Base-by-base conservation (phyloP, 495 filamentous ascomycete genomes). In the Penicillium chermesinum region DNA sequence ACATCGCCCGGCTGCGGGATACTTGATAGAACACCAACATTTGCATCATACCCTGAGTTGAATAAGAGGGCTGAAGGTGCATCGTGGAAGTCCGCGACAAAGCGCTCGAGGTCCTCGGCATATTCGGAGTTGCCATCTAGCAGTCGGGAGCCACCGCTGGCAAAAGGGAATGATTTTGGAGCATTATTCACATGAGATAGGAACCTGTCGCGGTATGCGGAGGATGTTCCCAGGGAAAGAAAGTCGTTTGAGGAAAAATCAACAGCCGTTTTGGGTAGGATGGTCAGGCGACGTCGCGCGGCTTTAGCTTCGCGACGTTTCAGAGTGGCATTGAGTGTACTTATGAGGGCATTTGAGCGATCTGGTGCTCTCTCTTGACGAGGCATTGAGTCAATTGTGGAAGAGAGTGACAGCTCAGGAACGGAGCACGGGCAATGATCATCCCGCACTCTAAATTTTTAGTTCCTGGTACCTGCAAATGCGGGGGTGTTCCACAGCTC, bases 21-120 rank as follows among this genome's bases (percentile, higher is more conserved):
- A 46, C 74, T 82, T 3, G 77, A 67, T 17, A 87, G 80, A 2
- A 90, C 70, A 2, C 83, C 87, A 0, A 79, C 71, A 58, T 90
- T 91, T 12, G 86, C 88, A 55, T 90, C 86, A 61, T 78, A 89
- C 5, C 85, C 88, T 2, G 85, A 88, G 54, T 85, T 88, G 63
- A 87, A 88, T 2, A 93, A 64, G n/a, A 91, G 67, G 0, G 74
- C 87, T 1, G 75, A 66, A 0, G 71, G 67, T 0, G 84, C 84
- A n/a, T 70, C 50, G 48, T 90, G 85, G 53, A 89, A 89, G 0
- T 50, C 43, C 0, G 88, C 84, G 43, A 91, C 81, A 10, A 72
- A 73, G 0, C 48, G 47, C 57, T 91, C 88, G 2, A 91, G 69
- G 0, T 67, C 53, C 53, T 88, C 83, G 0, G 80, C 77, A 51